Evolutionary conservation across 768 basidiomycete genomes (phyloP).

Genomic region (Boletus speciosus): DNA sequence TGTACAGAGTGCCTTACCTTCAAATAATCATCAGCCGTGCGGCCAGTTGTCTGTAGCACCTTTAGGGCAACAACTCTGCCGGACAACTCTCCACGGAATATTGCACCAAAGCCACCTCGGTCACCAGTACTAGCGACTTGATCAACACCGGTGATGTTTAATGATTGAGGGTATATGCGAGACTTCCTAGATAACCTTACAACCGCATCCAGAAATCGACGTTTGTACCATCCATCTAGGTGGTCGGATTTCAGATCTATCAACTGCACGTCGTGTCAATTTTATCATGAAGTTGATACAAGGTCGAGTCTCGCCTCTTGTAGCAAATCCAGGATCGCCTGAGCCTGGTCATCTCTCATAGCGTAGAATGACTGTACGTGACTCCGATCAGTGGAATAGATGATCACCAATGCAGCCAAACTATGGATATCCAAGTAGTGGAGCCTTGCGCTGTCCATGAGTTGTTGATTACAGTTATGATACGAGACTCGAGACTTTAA

Average conservation of each 20-base stretch:
- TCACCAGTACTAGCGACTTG: slow-evolving; percentile 10
- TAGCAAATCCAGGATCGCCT: slow-evolving; percentile 25
- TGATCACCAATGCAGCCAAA: slow-evolving; percentile 22
- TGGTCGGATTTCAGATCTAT: slow-evolving; percentile 22
- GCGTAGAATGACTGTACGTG: slow-evolving; percentile 18
- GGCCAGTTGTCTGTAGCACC: slow-evolving; percentile 20
- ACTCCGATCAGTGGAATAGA: slow-evolving; percentile 16
- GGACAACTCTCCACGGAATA: slow-evolving; percentile 27
- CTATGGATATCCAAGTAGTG: slow-evolving; percentile 22
- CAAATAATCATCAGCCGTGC: slow-evolving; percentile 21
- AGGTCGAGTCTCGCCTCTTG: slow-evolving; percentile 15
- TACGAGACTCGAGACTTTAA: slow-evolving; percentile 13
- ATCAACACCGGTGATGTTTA: slow-evolving; percentile 20
- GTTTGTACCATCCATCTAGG: slow-evolving; percentile 27
- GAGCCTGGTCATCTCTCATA: slow-evolving; percentile 22
- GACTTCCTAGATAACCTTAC: slow-evolving; percentile 30
- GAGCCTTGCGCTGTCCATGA: slow-evolving; percentile 9
- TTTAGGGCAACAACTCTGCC: slow-evolving; percentile 32
- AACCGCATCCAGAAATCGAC: slow-evolving; percentile 27
- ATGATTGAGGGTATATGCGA: slow-evolving; percentile 25
- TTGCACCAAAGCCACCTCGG: slow-evolving; percentile 33
- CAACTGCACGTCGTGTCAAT: slow-evolving; percentile 13
- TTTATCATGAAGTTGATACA: not conserved
- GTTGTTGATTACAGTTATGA: slow-evolving; percentile 22
- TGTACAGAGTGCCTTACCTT: slow-evolving; percentile 19